Evolutionary conservation across 768 basidiomycete genomes (phyloP), one percentile per base, ranked within the genome.

Genomic region (Pisolithus marmoratus): DNA sequence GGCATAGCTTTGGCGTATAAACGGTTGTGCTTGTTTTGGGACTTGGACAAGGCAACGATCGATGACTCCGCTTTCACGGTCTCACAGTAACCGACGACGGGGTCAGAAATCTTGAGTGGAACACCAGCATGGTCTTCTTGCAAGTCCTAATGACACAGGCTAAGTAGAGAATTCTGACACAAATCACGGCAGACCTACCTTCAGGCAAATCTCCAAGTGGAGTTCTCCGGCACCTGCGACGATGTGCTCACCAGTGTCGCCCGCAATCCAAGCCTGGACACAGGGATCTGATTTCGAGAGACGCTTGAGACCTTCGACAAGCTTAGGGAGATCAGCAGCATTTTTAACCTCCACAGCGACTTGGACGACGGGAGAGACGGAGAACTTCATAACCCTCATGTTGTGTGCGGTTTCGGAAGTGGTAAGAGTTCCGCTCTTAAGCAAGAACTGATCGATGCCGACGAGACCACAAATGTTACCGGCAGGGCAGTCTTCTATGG

Each of bases 371-470:
- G 96, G 96, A 27, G 96, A 98, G 51, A 99, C 96, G 71, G 94
- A 98, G 83, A 97, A 97, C 77, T 89, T 92, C 96, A 99, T 99
- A 73, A 99, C 94, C 78, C 79, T 92, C 94, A 99, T 96, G 81
- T 99, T 99, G 81, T 99, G 96, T 48, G 96, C 96, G 49, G 94
- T 96, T 76, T 98, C 96, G 46, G 93, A 93, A 54, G 90, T 84
- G 54, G 96, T 99, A 66, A 99, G 83, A 56, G 96, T 99, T 70
- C 96, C 96, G 60, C 84, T 93, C 85, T 99, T 99, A 71, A 99
- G 87, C 77, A 99, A 75, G 91, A 98, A 99, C 76, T 99, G 96
- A 75, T 99, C 96, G 63, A 99, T 90, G 79, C 96, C 96, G 75
- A 98, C 95, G 67, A 99, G 90, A 81, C 96, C 96, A 61, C 92